phyloP scores from a whole-genome alignment of 768 basidiomycete genomes.

The Lactarius hatsudake region DNA sequence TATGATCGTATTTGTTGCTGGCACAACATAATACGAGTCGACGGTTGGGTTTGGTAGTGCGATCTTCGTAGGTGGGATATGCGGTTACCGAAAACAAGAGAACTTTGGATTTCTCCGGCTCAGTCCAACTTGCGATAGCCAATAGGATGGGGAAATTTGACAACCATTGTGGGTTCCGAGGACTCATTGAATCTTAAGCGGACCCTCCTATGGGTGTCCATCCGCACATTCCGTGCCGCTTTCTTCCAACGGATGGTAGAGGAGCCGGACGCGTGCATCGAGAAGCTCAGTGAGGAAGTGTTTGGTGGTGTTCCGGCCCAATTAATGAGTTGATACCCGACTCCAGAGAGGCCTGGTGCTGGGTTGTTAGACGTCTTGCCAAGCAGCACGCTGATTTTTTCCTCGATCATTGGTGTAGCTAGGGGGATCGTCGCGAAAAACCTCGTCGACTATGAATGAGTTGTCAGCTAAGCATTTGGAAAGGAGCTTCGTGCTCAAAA shows the following conservation, averaged over 20 bases:
- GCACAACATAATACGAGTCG: not conserved
- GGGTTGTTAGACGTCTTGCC: not conserved
- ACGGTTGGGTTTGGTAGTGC: not conserved
- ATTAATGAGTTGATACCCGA: not conserved
- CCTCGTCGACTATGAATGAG: not conserved
- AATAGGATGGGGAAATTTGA: not conserved
- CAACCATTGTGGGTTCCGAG: not conserved
- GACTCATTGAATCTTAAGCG: not conserved
- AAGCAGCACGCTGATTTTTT: not conserved
- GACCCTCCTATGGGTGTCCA: not conserved
- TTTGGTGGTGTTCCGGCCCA: too few relatives aligned
- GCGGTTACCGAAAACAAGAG: not conserved
- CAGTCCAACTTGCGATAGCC: not conserved
- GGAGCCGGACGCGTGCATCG: not conserved
- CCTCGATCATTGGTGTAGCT: not conserved
- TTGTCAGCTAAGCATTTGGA: not conserved
- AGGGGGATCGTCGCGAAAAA: not conserved
- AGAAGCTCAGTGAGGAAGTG: not conserved
- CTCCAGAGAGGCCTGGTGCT: not conserved
- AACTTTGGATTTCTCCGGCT: not conserved
- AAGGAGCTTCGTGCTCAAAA: not conserved
- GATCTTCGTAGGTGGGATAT: not conserved
- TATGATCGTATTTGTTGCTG: too few relatives aligned
- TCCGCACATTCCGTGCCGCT: too few relatives aligned
- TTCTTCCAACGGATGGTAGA: not conserved